Conservation (phyloP, 176 grass and related monocot species). For the Pharus latifolius region DNA sequence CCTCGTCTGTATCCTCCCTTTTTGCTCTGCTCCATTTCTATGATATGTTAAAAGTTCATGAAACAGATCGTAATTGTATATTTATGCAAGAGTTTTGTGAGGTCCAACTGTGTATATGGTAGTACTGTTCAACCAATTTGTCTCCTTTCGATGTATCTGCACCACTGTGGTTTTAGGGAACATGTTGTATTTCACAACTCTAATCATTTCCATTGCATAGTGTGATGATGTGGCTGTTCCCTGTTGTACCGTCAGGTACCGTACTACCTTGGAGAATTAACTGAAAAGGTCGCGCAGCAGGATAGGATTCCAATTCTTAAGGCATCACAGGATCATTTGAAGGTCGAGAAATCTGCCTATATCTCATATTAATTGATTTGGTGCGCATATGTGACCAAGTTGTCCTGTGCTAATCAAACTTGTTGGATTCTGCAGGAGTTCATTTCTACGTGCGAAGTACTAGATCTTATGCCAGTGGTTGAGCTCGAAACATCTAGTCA, state of each 20-base stretch:
- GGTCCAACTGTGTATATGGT: too few species aligned
- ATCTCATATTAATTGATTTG: background rate
- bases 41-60: too few species aligned
- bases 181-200: background rate
- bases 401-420: background rate
- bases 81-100: background rate
- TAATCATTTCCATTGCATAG: background rate
- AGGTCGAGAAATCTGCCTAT: conserved; percentile 30
- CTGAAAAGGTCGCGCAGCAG: conserved; percentile 54
- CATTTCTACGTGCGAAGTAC: conserved; percentile 60
- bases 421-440: conserved; percentile 51
- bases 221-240: too few species aligned
- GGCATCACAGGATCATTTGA: conserved; percentile 62
- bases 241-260: conserved; percentile 59
- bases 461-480: conserved; percentile 68
- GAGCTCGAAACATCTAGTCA: conserved; percentile 47
- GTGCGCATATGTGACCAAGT: background rate
- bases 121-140: background rate
- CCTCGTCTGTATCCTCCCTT: conserved; percentile 18
- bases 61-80: too few species aligned
- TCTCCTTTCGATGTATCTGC: background rate
- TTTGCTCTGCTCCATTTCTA: background rate
- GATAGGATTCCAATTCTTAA: conserved; percentile 50
- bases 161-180: background rate
- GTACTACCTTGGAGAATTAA: conserved; percentile 75